Conservation (phyloP, 1,284 basidiomycete species). For the Pterulicium gracile region DNA sequence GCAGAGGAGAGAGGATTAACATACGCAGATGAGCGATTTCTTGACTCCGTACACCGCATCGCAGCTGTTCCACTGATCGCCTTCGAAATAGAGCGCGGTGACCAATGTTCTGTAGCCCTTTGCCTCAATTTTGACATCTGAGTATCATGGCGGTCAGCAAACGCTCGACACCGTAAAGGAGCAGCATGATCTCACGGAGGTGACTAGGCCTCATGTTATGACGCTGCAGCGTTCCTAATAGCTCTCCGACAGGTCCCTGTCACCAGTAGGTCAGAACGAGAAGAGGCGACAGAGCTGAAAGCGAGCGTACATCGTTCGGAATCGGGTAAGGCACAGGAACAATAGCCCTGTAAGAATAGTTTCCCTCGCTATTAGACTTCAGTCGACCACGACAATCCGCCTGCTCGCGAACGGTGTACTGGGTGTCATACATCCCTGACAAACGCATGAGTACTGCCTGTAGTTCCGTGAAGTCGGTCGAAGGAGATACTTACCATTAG, state of each 20-base stretch:
- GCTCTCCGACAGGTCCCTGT: conserved; percentile 68
- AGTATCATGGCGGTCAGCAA: conserved; percentile 55
- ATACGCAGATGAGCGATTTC: conserved; percentile 33
- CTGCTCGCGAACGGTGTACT: conserved; percentile 48
- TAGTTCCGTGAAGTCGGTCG: conserved; percentile 4
- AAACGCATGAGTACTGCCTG: conserved; percentile 2
- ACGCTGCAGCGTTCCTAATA: conserved; percentile 48
- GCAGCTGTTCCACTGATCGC: conserved; percentile 53
- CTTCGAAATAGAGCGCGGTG: conserved; percentile 69
- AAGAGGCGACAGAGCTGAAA: not conserved
- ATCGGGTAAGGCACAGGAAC: conserved; percentile 25
- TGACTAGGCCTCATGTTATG: conserved; percentile 45
- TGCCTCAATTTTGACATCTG: conserved; percentile 66
- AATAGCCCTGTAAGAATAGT: conserved; percentile 65
- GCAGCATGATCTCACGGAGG: not conserved
- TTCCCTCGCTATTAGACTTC: conserved; percentile 50
- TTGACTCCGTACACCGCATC: conserved; percentile 79
- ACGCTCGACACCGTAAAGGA: not conserved
- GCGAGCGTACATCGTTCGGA: not conserved
- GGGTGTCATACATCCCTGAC: conserved; percentile 45
- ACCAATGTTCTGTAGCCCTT: conserved; percentile 15
- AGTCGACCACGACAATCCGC: conserved; percentile 76
- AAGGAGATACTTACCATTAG: conserved; percentile 27
- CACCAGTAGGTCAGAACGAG: conserved; percentile 28
- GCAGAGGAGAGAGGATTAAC: too few species aligned